A percentile compares a stretch with the other conserved stretches of the same genome.
These are phyloP conservation scores for Pythium rhizo-oryzae DNA, from an alignment of 352 stramenopile genomes.

Conservation along the genomic window DNA sequence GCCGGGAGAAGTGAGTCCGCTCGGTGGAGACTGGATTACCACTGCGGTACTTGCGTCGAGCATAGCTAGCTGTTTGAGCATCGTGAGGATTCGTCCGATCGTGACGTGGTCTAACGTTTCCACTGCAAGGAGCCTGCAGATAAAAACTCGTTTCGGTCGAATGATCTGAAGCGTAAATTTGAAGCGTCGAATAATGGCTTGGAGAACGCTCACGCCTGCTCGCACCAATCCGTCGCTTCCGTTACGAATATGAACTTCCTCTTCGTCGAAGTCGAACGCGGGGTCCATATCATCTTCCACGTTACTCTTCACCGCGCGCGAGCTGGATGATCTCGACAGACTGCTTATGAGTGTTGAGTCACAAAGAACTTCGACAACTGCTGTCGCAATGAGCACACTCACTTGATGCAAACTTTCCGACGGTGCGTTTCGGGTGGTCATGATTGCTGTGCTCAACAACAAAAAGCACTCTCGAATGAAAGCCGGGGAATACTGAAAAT, in stretches of 20 bases:
- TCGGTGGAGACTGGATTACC: constrained; percentile 9
- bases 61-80: constrained; percentile 67
- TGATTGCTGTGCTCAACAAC: constrained; percentile 72
- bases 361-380: constrained; percentile 62
- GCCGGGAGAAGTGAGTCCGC: neutral
- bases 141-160: constrained; percentile 68
- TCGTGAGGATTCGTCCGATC: constrained; percentile 55
- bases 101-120: constrained; percentile 83
- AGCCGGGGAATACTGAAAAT: constrained; percentile 40
- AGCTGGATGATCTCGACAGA: constrained; percentile 36
- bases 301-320: constrained; percentile 6
- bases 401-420: constrained; percentile 67
- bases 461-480: constrained; percentile 82
- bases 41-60: constrained; percentile 34
- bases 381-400: constrained; percentile 46
- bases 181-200: constrained; percentile 65
- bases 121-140: constrained; percentile 71
- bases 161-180: constrained; percentile 72
- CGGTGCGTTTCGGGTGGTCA: constrained; percentile 61
- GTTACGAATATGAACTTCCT: constrained; percentile 62
- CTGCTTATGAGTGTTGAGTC: constrained; percentile 58
- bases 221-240: constrained; percentile 66
- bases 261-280: constrained; percentile 56
- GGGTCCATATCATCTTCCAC: constrained; percentile 39
- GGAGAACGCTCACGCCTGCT: constrained; percentile 67